Percentiles rank a stretch among this genome's conserved stretches.
Conservation (phyloP, 2,329 filamentous ascomycete species). For the Hymenoscyphus salicellus region DNA sequence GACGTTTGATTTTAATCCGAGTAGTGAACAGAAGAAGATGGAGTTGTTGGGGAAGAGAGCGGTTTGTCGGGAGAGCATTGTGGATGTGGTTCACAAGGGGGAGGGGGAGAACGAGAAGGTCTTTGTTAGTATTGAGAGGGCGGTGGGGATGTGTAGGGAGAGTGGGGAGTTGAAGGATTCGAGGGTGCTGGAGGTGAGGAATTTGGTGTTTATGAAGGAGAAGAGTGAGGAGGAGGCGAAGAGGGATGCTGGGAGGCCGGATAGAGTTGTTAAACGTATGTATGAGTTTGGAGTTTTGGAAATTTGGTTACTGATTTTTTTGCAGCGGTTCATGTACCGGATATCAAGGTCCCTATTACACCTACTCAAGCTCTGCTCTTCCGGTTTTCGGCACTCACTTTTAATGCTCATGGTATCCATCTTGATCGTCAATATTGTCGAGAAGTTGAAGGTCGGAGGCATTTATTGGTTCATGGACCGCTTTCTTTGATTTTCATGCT, state of each 20-base stretch:
- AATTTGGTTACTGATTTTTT: not conserved
- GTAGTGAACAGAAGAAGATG: not conserved
- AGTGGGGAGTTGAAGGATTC: not conserved
- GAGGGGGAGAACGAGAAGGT: constrained; percentile 30
- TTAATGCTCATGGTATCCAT: constrained; percentile 91
- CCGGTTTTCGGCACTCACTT: constrained; percentile 84
- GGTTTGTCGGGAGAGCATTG: constrained; percentile 46
- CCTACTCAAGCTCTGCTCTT: constrained; percentile 75
- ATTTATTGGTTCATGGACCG: constrained; percentile 82
- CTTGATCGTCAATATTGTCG: constrained; percentile 70
- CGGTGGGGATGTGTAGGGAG: constrained; percentile 27
- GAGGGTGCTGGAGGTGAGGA: constrained; percentile 50
- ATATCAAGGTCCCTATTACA: constrained; percentile 57
- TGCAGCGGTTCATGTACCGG: constrained; percentile 37
- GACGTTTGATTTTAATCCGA: constrained; percentile 43
- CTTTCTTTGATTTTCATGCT: constrained; percentile 76
- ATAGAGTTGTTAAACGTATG: constrained; percentile 30
- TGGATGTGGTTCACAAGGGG: constrained; percentile 33
- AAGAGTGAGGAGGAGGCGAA: constrained; percentile 22
- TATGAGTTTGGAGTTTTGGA: not conserved
- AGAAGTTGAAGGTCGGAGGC: constrained; percentile 68
- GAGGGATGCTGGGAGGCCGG: constrained; percentile 17
- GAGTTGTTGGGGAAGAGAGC: constrained; percentile 36
- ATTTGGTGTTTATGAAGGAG: constrained; percentile 61
- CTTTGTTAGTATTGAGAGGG: constrained; percentile 35